These are phyloP conservation scores for Xylariaceae sp. DNA, from an alignment of 2,329 filamentous ascomycete species.

Conservation along the genomic window DNA sequence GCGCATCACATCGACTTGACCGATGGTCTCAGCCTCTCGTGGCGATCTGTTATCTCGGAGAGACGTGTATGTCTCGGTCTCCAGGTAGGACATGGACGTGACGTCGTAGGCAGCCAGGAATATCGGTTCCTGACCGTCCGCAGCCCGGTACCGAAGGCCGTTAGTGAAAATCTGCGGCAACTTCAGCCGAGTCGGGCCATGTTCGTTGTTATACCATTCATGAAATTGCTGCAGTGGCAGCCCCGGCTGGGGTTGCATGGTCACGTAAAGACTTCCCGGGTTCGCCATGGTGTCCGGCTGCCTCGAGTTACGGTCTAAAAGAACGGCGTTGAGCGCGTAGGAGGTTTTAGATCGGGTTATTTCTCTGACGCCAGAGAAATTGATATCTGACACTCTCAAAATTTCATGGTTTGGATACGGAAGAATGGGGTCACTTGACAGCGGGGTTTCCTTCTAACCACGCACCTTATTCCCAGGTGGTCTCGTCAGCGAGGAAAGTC, in stretches of 20 bases:
- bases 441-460: too few species aligned
- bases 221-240: conserved; percentile 76
- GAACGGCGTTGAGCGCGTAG: too few species aligned
- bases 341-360: too few species aligned
- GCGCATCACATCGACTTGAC: conserved; percentile 69
- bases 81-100: conserved; percentile 73
- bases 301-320: background rate
- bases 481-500: background rate
- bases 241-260: conserved; percentile 77
- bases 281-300: conserved; percentile 47
- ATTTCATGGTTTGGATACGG: background rate
- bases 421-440: background rate
- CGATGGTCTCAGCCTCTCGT: conserved; percentile 61
- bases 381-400: background rate
- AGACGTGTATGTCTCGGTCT: conserved; percentile 71
- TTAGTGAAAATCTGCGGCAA: conserved; percentile 76
- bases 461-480: too few species aligned
- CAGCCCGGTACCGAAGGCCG: conserved; percentile 79
- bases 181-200: conserved; percentile 81
- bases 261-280: conserved; percentile 81
- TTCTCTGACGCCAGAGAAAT: background rate
- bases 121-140: conserved; percentile 66
- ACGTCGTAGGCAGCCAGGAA: conserved; percentile 87
- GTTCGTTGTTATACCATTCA: conserved; percentile 95
- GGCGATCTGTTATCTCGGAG: conserved; percentile 65